Conservation (phyloP, 192 early-diverging fungal genomes). For the Obelidium mucronatum region DNA sequence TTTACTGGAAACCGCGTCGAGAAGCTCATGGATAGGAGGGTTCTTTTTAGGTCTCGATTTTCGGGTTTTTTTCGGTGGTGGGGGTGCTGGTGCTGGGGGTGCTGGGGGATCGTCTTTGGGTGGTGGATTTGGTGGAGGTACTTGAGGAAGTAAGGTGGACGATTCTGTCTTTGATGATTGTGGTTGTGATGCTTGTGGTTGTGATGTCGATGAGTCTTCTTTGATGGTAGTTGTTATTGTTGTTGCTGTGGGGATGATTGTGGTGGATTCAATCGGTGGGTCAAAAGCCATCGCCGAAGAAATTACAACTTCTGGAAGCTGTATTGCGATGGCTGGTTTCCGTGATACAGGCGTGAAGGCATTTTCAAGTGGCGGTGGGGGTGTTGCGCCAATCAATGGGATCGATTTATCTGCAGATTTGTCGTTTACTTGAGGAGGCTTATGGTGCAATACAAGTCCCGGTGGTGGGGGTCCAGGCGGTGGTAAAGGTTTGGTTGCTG, state of each 20-base stretch:
- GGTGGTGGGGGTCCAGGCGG: neutral
- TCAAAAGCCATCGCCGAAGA: no score
- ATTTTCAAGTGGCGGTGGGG: no score
- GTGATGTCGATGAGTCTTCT: neutral
- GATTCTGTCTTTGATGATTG: no score
- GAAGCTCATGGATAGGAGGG: neutral
- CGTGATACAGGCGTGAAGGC: no score
- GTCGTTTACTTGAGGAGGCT: neutral
- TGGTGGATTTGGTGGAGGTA: no score
- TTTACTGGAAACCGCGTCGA: slow-evolving; percentile 6
- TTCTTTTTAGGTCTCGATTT: slow-evolving; percentile 1
- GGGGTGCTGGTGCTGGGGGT: neutral
- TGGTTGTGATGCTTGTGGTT: neutral
- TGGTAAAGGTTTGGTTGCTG: neutral
- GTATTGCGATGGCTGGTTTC: no score
- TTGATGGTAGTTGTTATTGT: neutral
- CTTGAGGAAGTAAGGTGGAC: no score
- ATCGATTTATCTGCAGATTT: no score
- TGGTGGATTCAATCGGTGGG: neutral
- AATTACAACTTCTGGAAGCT: no score
- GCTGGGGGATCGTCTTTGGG: no score
- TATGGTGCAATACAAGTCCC: neutral
- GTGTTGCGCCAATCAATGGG: no score
- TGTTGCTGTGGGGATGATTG: neutral
- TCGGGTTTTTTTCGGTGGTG: neutral